Evolutionary conservation across 148 eudicot species (phyloP).

Genomic region (Camellia lanceoleosa): DNA sequence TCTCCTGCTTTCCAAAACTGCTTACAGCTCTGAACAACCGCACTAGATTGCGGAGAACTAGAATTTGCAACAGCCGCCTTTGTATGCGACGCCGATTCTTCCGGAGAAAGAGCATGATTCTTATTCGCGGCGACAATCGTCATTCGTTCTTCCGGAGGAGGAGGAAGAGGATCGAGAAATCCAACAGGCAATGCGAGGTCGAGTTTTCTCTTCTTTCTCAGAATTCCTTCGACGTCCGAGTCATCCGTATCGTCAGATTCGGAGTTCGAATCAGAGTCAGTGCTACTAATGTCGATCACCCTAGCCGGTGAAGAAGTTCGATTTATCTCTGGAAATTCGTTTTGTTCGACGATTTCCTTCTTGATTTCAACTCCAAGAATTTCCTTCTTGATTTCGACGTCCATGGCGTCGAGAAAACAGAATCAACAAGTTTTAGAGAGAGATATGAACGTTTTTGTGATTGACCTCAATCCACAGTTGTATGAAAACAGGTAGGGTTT

Average conservation of each 20-base stretch:
- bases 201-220: conserved; percentile 12
- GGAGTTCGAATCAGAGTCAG: background rate
- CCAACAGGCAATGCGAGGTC: conserved; percentile 13
- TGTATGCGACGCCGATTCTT: background rate
- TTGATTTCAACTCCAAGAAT: conserved; percentile 12
- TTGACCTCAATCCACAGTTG: background rate
- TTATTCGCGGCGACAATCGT: background rate
- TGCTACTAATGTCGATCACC: conserved; percentile 10
- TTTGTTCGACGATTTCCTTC: background rate
- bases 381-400: background rate
- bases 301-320: background rate
- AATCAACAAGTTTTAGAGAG: background rate
- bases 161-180: conserved; percentile 18
- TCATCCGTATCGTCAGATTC: background rate
- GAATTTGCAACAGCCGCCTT: background rate
- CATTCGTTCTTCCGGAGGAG: background rate
- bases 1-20: conserved; percentile 65
- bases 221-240: conserved; percentile 6
- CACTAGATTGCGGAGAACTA: background rate
- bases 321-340: background rate
- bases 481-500: background rate
- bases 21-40: conserved; percentile 12
- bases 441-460: background rate
- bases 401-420: conserved; percentile 11
- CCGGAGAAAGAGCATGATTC: background rate